A percentile compares a stretch with the other conserved stretches of the same genome.
phyloP scores from a whole-genome alignment of 768 basidiomycete species.

The Clathrus columnatus region DNA sequence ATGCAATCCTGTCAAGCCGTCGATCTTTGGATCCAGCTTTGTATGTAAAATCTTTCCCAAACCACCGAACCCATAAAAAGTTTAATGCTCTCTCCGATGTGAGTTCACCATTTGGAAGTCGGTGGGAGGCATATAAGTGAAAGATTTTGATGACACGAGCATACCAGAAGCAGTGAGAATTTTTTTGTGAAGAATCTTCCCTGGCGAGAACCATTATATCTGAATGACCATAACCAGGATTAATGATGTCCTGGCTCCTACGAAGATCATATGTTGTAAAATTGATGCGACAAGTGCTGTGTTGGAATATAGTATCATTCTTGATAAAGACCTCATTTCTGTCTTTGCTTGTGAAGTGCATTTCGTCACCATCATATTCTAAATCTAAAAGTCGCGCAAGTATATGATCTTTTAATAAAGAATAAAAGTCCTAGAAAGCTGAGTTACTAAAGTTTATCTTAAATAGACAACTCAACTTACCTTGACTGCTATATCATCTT shows the following conservation, averaged over 20 bases:
- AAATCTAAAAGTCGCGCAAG: slow-evolving; percentile 11
- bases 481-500: neutral
- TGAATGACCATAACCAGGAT: slow-evolving; percentile 11
- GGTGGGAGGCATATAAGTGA: neutral
- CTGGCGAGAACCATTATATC: slow-evolving; percentile 17
- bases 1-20: slow-evolving; percentile 1
- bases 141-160: slow-evolving; percentile 13
- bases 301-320: slow-evolving; percentile 15
- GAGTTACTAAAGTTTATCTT: neutral
- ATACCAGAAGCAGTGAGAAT: slow-evolving; percentile 20
- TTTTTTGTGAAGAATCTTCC: slow-evolving; percentile 6
- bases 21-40: neutral
- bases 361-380: slow-evolving; percentile 15
- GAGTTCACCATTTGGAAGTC: neutral
- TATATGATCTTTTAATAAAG: slow-evolving; percentile 18
- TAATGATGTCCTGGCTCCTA: slow-evolving; percentile 15
- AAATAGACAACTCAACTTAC: neutral
- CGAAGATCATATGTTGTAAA: slow-evolving; percentile 19
- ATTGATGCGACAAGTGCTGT: slow-evolving; percentile 15
- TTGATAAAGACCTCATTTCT: slow-evolving; percentile 8
- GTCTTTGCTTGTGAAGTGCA: slow-evolving; percentile 5
- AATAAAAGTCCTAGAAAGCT: slow-evolving; percentile 15
- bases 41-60: neutral
- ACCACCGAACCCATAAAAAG: slow-evolving; percentile 11
- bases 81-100: neutral